Evolutionary conservation across 129 eudicot genomes (phyloP).

Genomic region (Pittosporum tobira): DNA sequence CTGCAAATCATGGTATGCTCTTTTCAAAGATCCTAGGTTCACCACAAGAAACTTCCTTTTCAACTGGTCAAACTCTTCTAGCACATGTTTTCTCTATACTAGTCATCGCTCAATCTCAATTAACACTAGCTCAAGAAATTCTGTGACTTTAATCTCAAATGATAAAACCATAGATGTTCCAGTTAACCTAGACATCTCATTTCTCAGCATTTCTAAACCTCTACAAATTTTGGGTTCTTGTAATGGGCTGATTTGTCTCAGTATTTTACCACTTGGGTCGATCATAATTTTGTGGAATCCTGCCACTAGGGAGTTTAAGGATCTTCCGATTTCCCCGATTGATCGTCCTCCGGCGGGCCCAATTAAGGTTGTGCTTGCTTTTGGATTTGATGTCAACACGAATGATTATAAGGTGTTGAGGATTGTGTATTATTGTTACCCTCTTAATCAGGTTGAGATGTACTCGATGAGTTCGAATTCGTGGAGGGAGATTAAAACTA

Average conservation of each 20-base stretch:
- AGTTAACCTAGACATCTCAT: not conserved
- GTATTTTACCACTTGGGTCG: constrained; percentile 12
- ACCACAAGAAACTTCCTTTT: constrained; percentile 5
- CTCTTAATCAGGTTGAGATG: constrained; percentile 18
- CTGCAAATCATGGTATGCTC: constrained; percentile 24
- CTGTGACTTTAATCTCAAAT: not conserved
- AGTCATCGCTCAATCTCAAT: not conserved
- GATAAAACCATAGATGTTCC: not conserved
- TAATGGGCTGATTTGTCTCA: constrained; percentile 32
- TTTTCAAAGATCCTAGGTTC: constrained; percentile 18
- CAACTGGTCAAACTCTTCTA: not conserved
- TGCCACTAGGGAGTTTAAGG: constrained; percentile 10
- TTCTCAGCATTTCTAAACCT: not conserved
- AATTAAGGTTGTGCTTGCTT: constrained; percentile 14
- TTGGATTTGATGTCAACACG: constrained; percentile 20
- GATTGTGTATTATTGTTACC: constrained; percentile 14
- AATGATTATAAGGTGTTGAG: constrained; percentile 31
- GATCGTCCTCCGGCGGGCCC: not conserved
- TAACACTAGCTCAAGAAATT: not conserved
- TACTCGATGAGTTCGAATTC: constrained; percentile 15
- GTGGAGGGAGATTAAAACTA: constrained; percentile 12
- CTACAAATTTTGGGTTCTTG: constrained; percentile 26
- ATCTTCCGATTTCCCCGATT: not conserved
- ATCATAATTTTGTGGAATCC: constrained; percentile 33
- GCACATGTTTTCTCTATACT: not conserved